These are phyloP conservation scores for Curvularia spicifera DNA, from an alignment of 2,329 filamentous ascomycete species.

Conservation along the genomic window DNA sequence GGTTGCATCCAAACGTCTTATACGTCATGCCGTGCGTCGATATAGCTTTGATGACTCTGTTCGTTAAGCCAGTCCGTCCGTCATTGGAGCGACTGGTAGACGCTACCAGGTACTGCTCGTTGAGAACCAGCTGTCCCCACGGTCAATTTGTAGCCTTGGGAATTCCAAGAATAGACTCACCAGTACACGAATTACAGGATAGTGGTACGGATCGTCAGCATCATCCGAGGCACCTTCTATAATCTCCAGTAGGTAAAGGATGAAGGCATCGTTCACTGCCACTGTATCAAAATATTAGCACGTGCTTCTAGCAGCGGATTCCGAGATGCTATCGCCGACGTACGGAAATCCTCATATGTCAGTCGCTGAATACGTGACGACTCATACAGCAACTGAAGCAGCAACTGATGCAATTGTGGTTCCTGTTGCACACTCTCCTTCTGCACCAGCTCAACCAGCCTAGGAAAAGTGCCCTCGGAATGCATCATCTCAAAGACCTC, in stretches of 20 bases:
- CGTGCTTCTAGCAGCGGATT: neutral
- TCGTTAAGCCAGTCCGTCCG: slow-evolving; percentile 70
- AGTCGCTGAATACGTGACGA: slow-evolving; percentile 92
- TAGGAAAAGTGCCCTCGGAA: slow-evolving; percentile 79
- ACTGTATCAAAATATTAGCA: slow-evolving; percentile 47
- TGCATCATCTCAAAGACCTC: slow-evolving; percentile 86
- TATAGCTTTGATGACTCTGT: slow-evolving; percentile 90
- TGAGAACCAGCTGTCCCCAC: slow-evolving; percentile 76
- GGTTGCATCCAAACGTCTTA: slow-evolving; percentile 96
- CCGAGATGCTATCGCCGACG: slow-evolving; percentile 41
- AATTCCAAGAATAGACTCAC: slow-evolving; percentile 60
- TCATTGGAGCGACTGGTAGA: slow-evolving; percentile 51
- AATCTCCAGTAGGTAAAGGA: slow-evolving; percentile 81
- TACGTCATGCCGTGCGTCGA: slow-evolving; percentile 80
- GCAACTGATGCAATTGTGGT: slow-evolving; percentile 74
- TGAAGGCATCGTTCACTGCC: slow-evolving; percentile 75
- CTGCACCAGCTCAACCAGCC: slow-evolving; percentile 82
- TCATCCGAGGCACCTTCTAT: slow-evolving; percentile 90
- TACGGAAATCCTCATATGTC: slow-evolving; percentile 76
- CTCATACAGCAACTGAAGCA: slow-evolving; percentile 92
- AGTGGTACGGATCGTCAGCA: slow-evolving; percentile 91
- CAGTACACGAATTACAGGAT: slow-evolving; percentile 89
- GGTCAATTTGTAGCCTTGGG: slow-evolving; percentile 1
- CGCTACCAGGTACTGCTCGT: slow-evolving; percentile 96
- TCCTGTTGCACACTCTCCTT: slow-evolving; percentile 67